Percentiles rank a stretch among this genome's conserved stretches.
Conservation (phyloP, 129 eudicot genomes). For the Centaurea solstitialis region DNA sequence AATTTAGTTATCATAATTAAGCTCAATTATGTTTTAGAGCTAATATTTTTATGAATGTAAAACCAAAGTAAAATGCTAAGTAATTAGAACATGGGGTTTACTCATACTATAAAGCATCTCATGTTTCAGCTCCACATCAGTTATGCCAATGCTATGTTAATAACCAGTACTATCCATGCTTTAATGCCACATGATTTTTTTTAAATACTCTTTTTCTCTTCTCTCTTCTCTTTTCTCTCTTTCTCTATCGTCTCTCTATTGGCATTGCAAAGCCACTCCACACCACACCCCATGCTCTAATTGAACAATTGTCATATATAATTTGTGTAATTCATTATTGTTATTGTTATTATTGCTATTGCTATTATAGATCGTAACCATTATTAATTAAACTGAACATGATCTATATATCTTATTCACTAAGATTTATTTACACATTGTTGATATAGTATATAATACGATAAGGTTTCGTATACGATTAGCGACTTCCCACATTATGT, state of each 20-base stretch:
- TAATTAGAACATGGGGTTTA: too few species aligned
- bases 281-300: too few species aligned
- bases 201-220: too few species aligned
- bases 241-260: too few species aligned
- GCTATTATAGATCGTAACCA: neutral
- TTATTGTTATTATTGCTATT: neutral
- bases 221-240: too few species aligned
- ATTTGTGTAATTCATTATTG: neutral
- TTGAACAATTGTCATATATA: neutral
- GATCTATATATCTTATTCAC: neutral
- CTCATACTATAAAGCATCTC: too few species aligned
- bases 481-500: neutral
- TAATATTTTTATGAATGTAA: neutral
- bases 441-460: neutral
- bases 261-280: too few species aligned
- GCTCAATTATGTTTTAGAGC: neutral
- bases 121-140: too few species aligned
- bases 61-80: neutral
- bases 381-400: neutral
- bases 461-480: neutral
- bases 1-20: neutral
- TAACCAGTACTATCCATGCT: too few species aligned
- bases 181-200: too few species aligned
- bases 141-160: too few species aligned
- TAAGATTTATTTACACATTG: neutral